A percentile compares a stretch with the other conserved stretches of the same genome.
Conservation (phyloP, 805 yeast genomes). For the Kodamaea leandrae region DNA sequence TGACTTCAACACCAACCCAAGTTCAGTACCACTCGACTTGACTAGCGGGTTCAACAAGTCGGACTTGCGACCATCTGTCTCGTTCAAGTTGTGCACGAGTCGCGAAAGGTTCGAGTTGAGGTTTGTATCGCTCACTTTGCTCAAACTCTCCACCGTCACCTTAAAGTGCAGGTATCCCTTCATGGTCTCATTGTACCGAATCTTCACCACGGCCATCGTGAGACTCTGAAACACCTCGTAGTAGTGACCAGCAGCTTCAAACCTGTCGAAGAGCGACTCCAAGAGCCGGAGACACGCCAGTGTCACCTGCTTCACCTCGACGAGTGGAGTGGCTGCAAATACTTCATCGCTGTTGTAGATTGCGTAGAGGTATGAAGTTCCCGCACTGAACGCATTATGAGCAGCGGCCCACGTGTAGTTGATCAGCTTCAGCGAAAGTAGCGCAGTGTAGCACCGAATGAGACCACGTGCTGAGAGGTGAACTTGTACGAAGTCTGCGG, state of each 20-base stretch:
- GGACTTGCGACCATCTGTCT: slow-evolving; percentile 2
- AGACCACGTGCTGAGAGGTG: slow-evolving; percentile 65
- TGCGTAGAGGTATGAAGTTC: slow-evolving; percentile 77
- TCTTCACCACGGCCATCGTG: slow-evolving; percentile 65
- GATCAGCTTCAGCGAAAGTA: slow-evolving; percentile 55
- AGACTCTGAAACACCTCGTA: slow-evolving; percentile 68
- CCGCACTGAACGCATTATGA: slow-evolving; percentile 85
- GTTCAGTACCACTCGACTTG: not conserved
- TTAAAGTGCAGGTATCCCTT: slow-evolving; percentile 15
- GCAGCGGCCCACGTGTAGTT: slow-evolving; percentile 94
- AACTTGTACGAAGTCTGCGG: slow-evolving; percentile 54
- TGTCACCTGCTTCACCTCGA: slow-evolving; percentile 47
- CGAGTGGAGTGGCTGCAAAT: slow-evolving; percentile 42
- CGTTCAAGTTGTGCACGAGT: slow-evolving; percentile 32
- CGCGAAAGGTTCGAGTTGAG: slow-evolving; percentile 38
- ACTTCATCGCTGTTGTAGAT: slow-evolving; percentile 66
- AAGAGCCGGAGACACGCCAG: slow-evolving; percentile 57
- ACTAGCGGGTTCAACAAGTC: slow-evolving; percentile 11
- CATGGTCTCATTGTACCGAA: slow-evolving; percentile 45
- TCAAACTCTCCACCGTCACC: slow-evolving; percentile 10
- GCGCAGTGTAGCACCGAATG: slow-evolving; percentile 57
- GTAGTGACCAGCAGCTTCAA: slow-evolving; percentile 78
- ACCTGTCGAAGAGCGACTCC: slow-evolving; percentile 58
- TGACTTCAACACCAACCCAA: slow-evolving; percentile 1
- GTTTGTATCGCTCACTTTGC: slow-evolving; percentile 21